These are phyloP conservation scores for Neofusicoccum umdonicola DNA, from an alignment of 2,329 filamentous ascomycete genomes.

Conservation along the genomic window DNA sequence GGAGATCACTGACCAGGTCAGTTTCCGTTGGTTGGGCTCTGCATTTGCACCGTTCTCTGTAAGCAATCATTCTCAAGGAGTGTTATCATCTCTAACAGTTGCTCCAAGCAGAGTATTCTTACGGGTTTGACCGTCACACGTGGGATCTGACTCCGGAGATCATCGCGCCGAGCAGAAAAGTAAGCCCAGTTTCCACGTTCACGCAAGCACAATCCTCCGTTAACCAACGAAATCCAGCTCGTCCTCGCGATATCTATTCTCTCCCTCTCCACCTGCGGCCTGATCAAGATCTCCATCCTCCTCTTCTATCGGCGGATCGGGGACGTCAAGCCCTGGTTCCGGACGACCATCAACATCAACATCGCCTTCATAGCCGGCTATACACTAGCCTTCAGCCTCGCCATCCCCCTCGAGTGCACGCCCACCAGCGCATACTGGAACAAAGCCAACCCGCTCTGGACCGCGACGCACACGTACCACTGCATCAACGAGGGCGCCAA, in stretches of 20 bases:
- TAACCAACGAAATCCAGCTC: background rate
- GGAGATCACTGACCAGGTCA: background rate
- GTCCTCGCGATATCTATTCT: conserved; percentile 26
- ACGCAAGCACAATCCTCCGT: background rate
- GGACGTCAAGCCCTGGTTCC: conserved; percentile 35
- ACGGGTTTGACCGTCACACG: background rate
- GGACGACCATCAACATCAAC: conserved; percentile 35
- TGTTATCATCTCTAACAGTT: background rate
- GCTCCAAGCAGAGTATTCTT: background rate
- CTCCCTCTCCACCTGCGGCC: conserved; percentile 28
- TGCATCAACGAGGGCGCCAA: conserved; percentile 42
- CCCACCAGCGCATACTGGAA: conserved; percentile 43
- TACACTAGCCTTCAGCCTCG: conserved; percentile 36
- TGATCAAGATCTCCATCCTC: conserved; percentile 36
- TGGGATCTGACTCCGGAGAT: conserved; percentile 1
- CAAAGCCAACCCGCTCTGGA: conserved; percentile 35
- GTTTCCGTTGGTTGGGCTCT: background rate
- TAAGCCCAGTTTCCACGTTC: background rate
- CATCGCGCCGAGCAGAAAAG: background rate
- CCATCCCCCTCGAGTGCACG: conserved; percentile 37
- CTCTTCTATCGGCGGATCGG: conserved; percentile 44
- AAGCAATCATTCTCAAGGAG: background rate
- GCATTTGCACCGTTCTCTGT: background rate
- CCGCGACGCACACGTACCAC: conserved; percentile 26
- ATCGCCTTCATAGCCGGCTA: conserved; percentile 43